phyloP scores from a whole-genome alignment of 129 eudicot genomes.

The Artemisia annua region DNA sequence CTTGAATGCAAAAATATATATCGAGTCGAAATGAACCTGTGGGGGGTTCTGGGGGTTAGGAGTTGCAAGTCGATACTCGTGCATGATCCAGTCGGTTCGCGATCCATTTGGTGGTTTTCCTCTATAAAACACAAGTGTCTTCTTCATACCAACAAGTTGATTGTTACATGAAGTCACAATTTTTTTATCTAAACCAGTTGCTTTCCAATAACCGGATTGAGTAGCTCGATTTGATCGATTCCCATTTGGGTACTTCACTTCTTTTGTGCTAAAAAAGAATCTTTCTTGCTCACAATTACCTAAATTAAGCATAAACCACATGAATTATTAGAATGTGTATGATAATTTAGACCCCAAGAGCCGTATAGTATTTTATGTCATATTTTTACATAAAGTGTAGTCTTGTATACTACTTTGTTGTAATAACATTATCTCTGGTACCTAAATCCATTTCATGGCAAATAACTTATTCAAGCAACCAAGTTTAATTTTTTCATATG shows the following conservation, averaged over 20 bases:
- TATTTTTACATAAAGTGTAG: too few species aligned
- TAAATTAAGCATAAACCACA: not conserved
- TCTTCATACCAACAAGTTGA: slow-evolving; percentile 35
- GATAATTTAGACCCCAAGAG: not conserved
- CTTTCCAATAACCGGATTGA: slow-evolving; percentile 29
- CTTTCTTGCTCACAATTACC: slow-evolving; percentile 33
- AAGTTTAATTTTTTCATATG: too few species aligned
- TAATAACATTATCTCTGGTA: too few species aligned
- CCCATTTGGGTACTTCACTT: slow-evolving; percentile 34
- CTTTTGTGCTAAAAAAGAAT: slow-evolving; percentile 34
- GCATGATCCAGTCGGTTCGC: slow-evolving; percentile 39
- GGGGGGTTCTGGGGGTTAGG: slow-evolving; percentile 7
- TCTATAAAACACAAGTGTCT: slow-evolving; percentile 31
- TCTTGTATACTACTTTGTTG: too few species aligned
- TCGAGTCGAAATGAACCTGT: not conserved
- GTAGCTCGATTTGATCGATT: slow-evolving; percentile 36
- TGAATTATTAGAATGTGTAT: not conserved
- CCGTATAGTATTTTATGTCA: too few species aligned
- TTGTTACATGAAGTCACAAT: slow-evolving; percentile 16
- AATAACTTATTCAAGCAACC: too few species aligned
- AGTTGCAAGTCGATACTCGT: slow-evolving; percentile 32
- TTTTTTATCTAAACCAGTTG: slow-evolving; percentile 23
- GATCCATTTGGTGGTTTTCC: slow-evolving; percentile 31
- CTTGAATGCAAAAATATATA: not conserved
- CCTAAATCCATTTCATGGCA: too few species aligned